Evolutionary conservation across 345 rosid species (phyloP), one percentile per base, ranked within the genome.

Genomic region (Melaleuca quinquenervia): DNA sequence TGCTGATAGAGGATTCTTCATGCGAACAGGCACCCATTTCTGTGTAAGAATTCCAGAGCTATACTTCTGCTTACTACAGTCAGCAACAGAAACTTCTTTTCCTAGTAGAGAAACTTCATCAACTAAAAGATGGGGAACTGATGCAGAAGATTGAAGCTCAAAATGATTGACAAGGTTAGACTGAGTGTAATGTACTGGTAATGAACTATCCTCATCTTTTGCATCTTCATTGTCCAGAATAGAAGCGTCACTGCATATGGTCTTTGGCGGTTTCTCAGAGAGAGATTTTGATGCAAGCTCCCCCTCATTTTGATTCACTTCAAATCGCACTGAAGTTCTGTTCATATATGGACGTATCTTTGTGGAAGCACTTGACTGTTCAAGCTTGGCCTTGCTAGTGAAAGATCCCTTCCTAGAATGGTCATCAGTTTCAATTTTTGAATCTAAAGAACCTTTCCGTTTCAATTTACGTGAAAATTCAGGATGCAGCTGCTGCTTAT

Each of bases 21-120:
- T 56, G 70, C 91, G 90, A 70, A 90, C 84, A 26, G 94, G 95
- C 84, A 93, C 88, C 94, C 95, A 91, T 86, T 91, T 91, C 91
- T 86, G 91, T 60, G 86, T 21, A 78, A 87, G 5, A 26, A 93
- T 88, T 21, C 88, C 93, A 86, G 91, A 87, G 87, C 84, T 82
- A 84, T 64, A 84, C 86, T 83, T 90, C 83, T 90, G 90, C 89
- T 88, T 91, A 84, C 88, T 84, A 49, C 50, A 53, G 84, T 91
- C 93, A n/a, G 85, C 52, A 49, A 76, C 56, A 62, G 86, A 55
- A 83, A 52, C 27, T 82, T 88, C 89, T 64, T 88, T 91, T 58
- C 86, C 91, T 50, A 51, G 80, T 58, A 32, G 90, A 83, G 86
- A 54, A 83, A 76, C 86, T 84, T 86, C 82, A 88, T 86, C 80